Conservation (phyloP, 2,329 filamentous ascomycete species). For the Xylaria sp. region DNA sequence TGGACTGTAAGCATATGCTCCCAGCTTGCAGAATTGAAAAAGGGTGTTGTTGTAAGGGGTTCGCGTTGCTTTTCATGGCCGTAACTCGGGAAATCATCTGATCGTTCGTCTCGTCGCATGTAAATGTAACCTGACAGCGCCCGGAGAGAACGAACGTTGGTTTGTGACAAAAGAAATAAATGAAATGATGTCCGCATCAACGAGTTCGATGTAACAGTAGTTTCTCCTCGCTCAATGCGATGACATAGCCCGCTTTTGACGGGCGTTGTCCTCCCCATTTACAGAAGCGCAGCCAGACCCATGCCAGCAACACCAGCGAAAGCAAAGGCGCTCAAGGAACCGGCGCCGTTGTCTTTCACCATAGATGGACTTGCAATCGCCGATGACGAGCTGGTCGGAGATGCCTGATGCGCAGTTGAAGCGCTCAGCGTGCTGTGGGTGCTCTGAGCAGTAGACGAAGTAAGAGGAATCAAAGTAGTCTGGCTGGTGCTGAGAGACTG, state of each 20-base stretch:
- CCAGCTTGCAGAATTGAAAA: constrained; percentile 20
- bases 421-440: constrained; percentile 29
- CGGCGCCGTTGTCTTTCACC: constrained; percentile 39
- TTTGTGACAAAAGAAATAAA: constrained; percentile 34
- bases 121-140: constrained; percentile 26
- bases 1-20: constrained; percentile 15
- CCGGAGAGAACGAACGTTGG: constrained; percentile 26
- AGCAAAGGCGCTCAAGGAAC: constrained; percentile 41
- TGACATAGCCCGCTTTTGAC: not conserved
- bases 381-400: constrained; percentile 25
- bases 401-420: constrained; percentile 21
- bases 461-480: constrained; percentile 16
- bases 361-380: constrained; percentile 33
- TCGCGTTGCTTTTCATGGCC: constrained; percentile 22
- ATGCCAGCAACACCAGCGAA: constrained; percentile 48
- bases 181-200: constrained; percentile 28
- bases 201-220: constrained; percentile 20
- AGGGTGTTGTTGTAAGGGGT: constrained; percentile 14
- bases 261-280: constrained; percentile 26
- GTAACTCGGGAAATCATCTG: constrained; percentile 23
- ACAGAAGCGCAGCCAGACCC: constrained; percentile 48
- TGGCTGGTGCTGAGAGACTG: constrained; percentile 31
- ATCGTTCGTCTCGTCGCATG: constrained; percentile 30
- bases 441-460: constrained; percentile 12
- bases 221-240: not conserved